Percentiles rank a stretch among this genome's conserved stretches.
Evolutionary conservation across 2,329 filamentous ascomycete genomes (phyloP).

Genomic region (Chrysoporthe cubensis): DNA sequence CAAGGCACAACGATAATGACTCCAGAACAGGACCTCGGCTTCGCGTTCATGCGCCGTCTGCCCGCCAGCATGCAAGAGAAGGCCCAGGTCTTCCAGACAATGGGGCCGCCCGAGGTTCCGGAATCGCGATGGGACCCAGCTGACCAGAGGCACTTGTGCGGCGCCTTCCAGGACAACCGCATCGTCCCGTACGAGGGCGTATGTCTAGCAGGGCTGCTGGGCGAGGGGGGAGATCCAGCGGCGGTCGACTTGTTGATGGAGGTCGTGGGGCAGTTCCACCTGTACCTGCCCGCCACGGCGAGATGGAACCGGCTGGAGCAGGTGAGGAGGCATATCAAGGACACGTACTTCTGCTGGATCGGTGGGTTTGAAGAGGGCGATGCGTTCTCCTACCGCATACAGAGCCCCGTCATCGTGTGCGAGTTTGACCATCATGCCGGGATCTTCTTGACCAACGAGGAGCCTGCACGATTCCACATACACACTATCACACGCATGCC

Average conservation of each 20-base stretch:
- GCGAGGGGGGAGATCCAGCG: conserved; percentile 47
- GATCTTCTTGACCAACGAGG: neutral
- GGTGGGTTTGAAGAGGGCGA: conserved; percentile 69
- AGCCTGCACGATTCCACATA: conserved; percentile 4
- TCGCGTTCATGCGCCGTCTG: conserved; percentile 71
- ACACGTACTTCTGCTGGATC: conserved; percentile 83
- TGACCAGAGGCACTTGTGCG: conserved; percentile 78
- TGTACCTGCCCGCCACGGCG: conserved; percentile 66
- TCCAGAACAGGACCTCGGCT: conserved; percentile 64
- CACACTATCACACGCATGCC: neutral
- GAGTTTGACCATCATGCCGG: conserved; percentile 44
- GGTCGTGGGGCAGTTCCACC: conserved; percentile 67
- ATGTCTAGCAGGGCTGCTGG: conserved; percentile 51
- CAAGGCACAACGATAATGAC: conserved; percentile 68
- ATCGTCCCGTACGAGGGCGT: conserved; percentile 76
- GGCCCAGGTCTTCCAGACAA: conserved; percentile 61
- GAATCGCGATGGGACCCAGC: conserved; percentile 76
- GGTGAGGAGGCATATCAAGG: conserved; percentile 58
- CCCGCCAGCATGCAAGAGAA: conserved; percentile 46
- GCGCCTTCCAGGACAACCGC: conserved; percentile 78
- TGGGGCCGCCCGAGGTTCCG: conserved; percentile 69
- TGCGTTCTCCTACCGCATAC: conserved; percentile 77
- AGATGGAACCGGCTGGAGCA: conserved; percentile 58
- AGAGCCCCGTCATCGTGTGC: conserved; percentile 73
- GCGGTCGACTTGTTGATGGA: conserved; percentile 49